Evolutionary conservation across 495 filamentous ascomycete genomes (phyloP), one percentile per base, ranked within the genome.

Genomic region (Talaromyces trachyspermus): DNA sequence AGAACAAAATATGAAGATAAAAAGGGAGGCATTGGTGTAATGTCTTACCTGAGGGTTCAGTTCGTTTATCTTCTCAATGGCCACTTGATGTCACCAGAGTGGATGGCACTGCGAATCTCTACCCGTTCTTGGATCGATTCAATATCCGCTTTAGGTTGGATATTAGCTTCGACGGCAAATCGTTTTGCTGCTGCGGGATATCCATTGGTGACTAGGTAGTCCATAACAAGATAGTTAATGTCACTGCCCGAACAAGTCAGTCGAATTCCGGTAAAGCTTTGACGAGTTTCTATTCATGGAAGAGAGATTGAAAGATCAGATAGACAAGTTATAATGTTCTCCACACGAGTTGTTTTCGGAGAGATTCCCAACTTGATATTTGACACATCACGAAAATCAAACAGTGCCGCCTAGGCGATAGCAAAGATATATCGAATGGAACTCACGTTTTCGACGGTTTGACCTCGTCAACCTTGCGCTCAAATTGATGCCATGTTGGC

Each of bases 301-400:
- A 45, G 52, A 49, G 43, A 33, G 43, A 30, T 45, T 46, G 38
- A 50, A 51, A 51, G 49, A 69, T 85, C 79, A 88, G 80, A 79
- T 68, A 63, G 43, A 79, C 80, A 86, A 86, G 81, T 83, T 74
- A 79, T 78, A 71, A 72, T 74, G 60, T 83, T 90, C 86, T 97
- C 92, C 81, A 81, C 92, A 97, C 69, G 61, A 50, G 63, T 63
- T 74, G 29, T 55, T 65, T 85, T 98, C 85, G 80, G 92, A 99
- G 92, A 99, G 92, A 99, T 99, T 99, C 94, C 92, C 92, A 97
- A 91, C 91, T 91, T 91, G 82, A 82, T 72, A 74, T 72, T 71
- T 64, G 61, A 76, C 77, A 56, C 92, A 96, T 96, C 89, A 92
- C 91, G 48, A 60, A 55, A 48, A 54, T 32, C 14, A 23, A 20